Percentiles rank a stretch among this genome's conserved stretches.
Conservation (phyloP, 495 filamentous ascomycete species). For the Trichoderma asperelloides region DNA sequence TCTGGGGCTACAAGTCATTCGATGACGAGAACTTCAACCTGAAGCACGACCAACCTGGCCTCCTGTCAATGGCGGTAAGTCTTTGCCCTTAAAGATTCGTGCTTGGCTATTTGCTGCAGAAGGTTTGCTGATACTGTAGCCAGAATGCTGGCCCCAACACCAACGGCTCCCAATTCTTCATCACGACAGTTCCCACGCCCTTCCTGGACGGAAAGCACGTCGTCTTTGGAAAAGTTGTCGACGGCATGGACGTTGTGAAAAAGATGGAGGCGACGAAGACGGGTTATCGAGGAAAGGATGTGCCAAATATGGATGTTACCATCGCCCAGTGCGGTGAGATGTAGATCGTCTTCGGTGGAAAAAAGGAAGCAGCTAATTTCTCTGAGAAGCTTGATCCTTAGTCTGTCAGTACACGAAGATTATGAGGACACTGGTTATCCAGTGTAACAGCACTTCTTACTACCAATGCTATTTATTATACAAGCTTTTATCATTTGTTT, state of each 20-base stretch:
- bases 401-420: no score
- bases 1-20: slow-evolving; percentile 79
- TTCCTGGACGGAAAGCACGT: slow-evolving; percentile 95
- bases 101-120: slow-evolving; percentile 2
- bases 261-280: slow-evolving; percentile 90
- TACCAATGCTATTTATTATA: no score
- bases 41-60: slow-evolving; percentile 67
- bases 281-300: slow-evolving; percentile 57
- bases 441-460: no score
- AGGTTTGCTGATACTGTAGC: background rate
- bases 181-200: slow-evolving; percentile 75
- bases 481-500: no score
- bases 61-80: slow-evolving; percentile 90
- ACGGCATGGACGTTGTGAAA: slow-evolving; percentile 75
- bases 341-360: slow-evolving; percentile 28
- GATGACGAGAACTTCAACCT: slow-evolving; percentile 82
- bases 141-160: slow-evolving; percentile 89
- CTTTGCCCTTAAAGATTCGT: background rate
- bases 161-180: slow-evolving; percentile 97
- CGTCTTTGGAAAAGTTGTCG: slow-evolving; percentile 85
- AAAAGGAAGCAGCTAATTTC: no score
- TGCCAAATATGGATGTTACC: slow-evolving; percentile 76
- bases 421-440: no score
- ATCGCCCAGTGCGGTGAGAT: slow-evolving; percentile 86
- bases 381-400: no score